Percentiles rank a stretch among this genome's conserved stretches.
These are phyloP conservation scores for Heritiera fomes DNA, from an alignment of 345 rosid species.

Conservation along the genomic window DNA sequence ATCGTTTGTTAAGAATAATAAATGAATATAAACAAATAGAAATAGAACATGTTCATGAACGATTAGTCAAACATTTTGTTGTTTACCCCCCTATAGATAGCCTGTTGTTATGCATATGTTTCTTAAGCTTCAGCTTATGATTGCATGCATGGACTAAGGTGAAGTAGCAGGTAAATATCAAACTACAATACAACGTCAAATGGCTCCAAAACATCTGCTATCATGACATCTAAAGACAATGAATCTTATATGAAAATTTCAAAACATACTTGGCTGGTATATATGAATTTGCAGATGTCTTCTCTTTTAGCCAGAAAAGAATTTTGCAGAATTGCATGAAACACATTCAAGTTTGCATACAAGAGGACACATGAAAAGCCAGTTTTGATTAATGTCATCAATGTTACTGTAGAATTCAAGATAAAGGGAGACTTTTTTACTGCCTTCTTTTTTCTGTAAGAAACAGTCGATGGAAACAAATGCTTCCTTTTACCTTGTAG, in stretches of 20 bases:
- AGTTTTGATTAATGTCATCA: background rate
- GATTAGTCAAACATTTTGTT: too few species aligned
- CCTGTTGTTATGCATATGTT: background rate
- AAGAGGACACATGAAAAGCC: background rate
- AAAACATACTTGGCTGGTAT: background rate
- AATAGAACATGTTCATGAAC: too few species aligned
- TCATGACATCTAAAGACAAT: constrained; percentile 5
- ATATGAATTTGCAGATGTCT: background rate
- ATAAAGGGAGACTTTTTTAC: background rate
- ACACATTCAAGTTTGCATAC: background rate
- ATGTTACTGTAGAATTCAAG: background rate
- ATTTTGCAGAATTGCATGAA: background rate
- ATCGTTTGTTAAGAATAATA: too few species aligned
- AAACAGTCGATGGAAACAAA: background rate
- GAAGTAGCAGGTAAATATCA: constrained; percentile 9
- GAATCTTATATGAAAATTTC: background rate
- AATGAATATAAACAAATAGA: too few species aligned
- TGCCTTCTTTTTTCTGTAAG: background rate
- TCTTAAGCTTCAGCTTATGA: constrained; percentile 9
- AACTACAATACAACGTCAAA: background rate
- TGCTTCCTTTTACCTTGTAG: background rate
- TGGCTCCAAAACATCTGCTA: background rate
- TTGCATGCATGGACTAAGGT: constrained; percentile 14
- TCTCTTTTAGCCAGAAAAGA: background rate
- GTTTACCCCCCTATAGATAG: background rate